These are phyloP conservation scores for Monosporascus ibericus DNA, from an alignment of 2,329 filamentous ascomycete genomes.

Conservation along the genomic window DNA sequence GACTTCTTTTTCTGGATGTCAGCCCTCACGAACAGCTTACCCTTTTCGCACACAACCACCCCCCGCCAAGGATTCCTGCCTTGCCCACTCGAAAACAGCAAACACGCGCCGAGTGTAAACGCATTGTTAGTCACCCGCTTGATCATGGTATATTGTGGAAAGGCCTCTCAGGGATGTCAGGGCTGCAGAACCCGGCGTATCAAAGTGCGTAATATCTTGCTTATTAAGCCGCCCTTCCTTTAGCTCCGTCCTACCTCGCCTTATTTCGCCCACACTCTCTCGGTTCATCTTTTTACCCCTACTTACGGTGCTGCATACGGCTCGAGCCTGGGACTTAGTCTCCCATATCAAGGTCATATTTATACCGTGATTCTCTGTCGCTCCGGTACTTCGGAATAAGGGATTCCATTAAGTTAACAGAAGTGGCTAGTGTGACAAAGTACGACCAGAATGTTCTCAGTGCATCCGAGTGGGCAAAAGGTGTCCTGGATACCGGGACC, in stretches of 20 bases:
- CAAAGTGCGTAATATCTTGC: constrained; percentile 36
- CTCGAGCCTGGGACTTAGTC: not conserved
- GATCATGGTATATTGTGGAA: constrained; percentile 51
- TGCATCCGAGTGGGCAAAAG: constrained; percentile 53
- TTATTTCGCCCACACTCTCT: constrained; percentile 1
- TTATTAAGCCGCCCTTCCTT: not conserved
- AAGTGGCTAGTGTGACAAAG: constrained; percentile 51
- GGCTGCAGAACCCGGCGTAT: constrained; percentile 48
- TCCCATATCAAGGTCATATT: not conserved
- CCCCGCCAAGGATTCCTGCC: constrained; percentile 2
- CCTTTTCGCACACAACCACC: constrained; percentile 4
- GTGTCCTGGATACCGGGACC: constrained; percentile 60
- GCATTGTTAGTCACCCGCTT: not conserved
- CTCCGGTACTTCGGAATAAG: constrained; percentile 3
- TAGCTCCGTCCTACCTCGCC: constrained; percentile 1
- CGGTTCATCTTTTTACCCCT: not conserved
- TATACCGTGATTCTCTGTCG: constrained; percentile 1
- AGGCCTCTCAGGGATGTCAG: constrained; percentile 50
- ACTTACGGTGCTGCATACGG: constrained; percentile 1
- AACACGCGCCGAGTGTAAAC: not conserved
- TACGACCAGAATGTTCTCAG: constrained; percentile 55
- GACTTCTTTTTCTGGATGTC: not conserved
- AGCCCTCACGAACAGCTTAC: not conserved
- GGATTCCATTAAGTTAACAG: constrained; percentile 10
- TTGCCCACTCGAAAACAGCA: not conserved